A percentile compares a stretch with the other conserved stretches of the same genome.
Evolutionary conservation across 148 eudicot genomes (phyloP).

Genomic region (Vaccinium myrtillus): DNA sequence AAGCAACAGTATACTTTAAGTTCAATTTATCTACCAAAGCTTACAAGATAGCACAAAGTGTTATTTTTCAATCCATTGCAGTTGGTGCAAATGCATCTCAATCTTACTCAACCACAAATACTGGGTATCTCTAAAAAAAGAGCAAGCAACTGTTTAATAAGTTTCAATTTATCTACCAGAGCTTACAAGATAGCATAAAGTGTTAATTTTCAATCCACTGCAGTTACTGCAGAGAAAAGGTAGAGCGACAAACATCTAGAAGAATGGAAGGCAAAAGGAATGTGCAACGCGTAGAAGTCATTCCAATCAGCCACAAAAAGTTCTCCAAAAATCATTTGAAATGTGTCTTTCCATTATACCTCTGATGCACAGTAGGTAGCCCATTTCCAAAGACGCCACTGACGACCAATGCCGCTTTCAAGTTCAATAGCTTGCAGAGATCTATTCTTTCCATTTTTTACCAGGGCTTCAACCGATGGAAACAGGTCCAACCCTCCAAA

Average conservation of each 20-base stretch:
- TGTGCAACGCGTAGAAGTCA: conserved; percentile 1
- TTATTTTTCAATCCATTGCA: neutral
- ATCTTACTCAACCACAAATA: neutral
- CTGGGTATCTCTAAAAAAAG: neutral
- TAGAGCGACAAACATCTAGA: neutral
- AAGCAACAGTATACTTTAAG: neutral
- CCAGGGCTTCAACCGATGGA: conserved; percentile 73
- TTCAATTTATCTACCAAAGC: neutral
- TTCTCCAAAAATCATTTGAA: neutral
- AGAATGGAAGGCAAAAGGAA: neutral
- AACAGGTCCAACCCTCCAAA: conserved; percentile 72
- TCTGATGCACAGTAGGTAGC: conserved; percentile 92
- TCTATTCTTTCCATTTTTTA: conserved; percentile 83
- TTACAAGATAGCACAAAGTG: neutral
- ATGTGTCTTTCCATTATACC: conserved; percentile 36
- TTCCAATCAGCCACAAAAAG: neutral
- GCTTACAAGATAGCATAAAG: neutral
- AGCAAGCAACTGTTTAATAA: neutral
- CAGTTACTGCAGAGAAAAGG: neutral
- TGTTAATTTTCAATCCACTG: neutral
- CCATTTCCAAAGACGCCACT: conserved; percentile 97
- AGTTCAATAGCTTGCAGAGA: conserved; percentile 83
- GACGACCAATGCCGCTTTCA: conserved; percentile 86
- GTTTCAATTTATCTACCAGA: neutral
- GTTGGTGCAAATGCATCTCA: neutral